A percentile compares a stretch with the other conserved stretches of the same genome.
These are phyloP conservation scores for Pisolithus orientalis DNA, from an alignment of 768 basidiomycete genomes.

Conservation along the genomic window DNA sequence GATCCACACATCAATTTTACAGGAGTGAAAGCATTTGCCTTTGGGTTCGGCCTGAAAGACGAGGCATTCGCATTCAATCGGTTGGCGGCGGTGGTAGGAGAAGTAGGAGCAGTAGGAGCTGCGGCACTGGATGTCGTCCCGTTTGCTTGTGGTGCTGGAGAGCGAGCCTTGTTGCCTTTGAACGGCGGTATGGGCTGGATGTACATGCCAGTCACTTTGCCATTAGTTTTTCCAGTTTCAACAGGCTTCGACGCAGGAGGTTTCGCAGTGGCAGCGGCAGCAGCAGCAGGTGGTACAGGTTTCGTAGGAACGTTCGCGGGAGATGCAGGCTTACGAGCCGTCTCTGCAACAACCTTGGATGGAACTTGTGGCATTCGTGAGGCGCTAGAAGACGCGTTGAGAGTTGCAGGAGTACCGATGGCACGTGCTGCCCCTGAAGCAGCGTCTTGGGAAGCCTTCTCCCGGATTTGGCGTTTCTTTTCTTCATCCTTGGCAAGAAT, in stretches of 20 bases:
- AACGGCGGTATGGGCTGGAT: slow-evolving; percentile 92
- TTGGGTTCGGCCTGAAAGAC: slow-evolving; percentile 85
- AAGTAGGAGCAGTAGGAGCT: slow-evolving; percentile 38
- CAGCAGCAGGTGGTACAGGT: slow-evolving; percentile 23
- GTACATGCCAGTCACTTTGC: slow-evolving; percentile 60
- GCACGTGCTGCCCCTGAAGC: slow-evolving; percentile 58
- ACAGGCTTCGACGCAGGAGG: slow-evolving; percentile 23
- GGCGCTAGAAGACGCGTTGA: slow-evolving; percentile 40
- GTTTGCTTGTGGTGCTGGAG: slow-evolving; percentile 24
- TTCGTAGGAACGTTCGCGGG: slow-evolving; percentile 21
- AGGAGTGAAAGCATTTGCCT: slow-evolving; percentile 71
- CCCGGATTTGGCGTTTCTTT: slow-evolving; percentile 77
- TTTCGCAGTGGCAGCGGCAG: slow-evolving; percentile 27
- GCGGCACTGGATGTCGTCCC: slow-evolving; percentile 29
- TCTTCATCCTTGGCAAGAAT: slow-evolving; percentile 93
- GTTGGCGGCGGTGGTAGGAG: slow-evolving; percentile 49
- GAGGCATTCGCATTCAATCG: slow-evolving; percentile 85
- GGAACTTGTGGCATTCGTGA: slow-evolving; percentile 34
- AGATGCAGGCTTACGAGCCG: slow-evolving; percentile 20
- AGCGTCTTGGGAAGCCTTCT: slow-evolving; percentile 70
- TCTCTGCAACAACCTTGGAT: slow-evolving; percentile 25
- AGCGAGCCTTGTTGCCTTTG: slow-evolving; percentile 51
- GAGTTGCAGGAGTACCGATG: slow-evolving; percentile 48
- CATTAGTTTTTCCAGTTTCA: slow-evolving; percentile 28
- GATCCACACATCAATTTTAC: slow-evolving; percentile 30